Percentiles rank a stretch among this genome's conserved stretches.
phyloP scores from a whole-genome alignment of 306 rosid genomes.

The Citrullus mucosospermus region DNA sequence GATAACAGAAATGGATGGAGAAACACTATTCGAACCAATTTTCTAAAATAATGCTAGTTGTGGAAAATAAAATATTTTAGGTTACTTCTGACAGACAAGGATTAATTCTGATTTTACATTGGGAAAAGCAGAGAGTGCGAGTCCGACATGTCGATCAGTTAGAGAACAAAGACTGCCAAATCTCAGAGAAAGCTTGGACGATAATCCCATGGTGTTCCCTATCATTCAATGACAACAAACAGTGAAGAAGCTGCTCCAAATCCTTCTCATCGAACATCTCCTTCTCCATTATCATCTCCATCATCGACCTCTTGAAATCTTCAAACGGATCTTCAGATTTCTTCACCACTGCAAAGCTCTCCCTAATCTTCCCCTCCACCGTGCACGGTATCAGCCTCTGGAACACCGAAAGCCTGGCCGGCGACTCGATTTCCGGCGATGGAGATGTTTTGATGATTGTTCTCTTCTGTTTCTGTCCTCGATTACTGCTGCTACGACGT shows the following conservation, averaged over 20 bases:
- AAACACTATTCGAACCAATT: too few relatives aligned
- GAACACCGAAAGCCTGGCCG: slow-evolving; percentile 53
- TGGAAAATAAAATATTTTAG: too few relatives aligned
- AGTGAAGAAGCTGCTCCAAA: slow-evolving; percentile 39
- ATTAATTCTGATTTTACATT: too few relatives aligned
- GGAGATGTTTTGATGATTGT: background rate
- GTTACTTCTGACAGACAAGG: too few relatives aligned
- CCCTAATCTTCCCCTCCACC: slow-evolving; percentile 46
- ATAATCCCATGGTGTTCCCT: slow-evolving; percentile 24
- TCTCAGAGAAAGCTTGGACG: slow-evolving; percentile 36
- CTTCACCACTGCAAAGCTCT: slow-evolving; percentile 52
- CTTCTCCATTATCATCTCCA: slow-evolving; percentile 56
- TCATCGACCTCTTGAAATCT: slow-evolving; percentile 50
- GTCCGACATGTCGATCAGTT: background rate
- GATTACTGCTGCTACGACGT: background rate
- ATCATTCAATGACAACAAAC: slow-evolving; percentile 34
- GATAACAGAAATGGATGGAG: too few relatives aligned
- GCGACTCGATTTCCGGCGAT: slow-evolving; percentile 5
- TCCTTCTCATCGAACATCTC: slow-evolving; percentile 35
- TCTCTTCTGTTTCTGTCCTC: slow-evolving; percentile 7
- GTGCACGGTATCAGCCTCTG: slow-evolving; percentile 37
- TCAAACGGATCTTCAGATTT: slow-evolving; percentile 44
- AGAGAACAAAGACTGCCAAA: slow-evolving; percentile 35
- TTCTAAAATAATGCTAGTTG: too few relatives aligned
- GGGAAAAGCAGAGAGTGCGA: too few relatives aligned